phyloP scores from a whole-genome alignment of 2,329 filamentous ascomycete species.

The Sporothrix brasiliensis region DNA sequence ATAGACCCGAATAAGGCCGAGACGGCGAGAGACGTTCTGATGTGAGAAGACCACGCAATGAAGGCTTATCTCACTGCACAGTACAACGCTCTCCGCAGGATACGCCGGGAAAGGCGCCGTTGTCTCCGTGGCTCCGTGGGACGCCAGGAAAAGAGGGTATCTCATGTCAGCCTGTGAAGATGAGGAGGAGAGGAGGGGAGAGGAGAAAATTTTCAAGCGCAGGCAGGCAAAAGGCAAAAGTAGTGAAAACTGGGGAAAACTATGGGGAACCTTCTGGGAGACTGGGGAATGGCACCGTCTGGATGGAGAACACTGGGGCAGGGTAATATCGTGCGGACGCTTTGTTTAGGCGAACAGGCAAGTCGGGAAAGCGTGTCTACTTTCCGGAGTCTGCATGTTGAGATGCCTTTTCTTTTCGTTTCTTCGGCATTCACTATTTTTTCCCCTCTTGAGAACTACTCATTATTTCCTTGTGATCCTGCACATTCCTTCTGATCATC shows the following conservation, averaged over 20 bases:
- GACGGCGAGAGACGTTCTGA: background rate
- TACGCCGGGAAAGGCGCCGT: constrained; percentile 15
- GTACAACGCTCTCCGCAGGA: constrained; percentile 12
- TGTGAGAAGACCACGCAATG: background rate
- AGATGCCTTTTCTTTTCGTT: background rate
- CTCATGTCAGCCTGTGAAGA: background rate
- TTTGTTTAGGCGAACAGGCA: background rate
- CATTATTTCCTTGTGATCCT: background rate
- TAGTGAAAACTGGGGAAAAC: constrained; percentile 14
- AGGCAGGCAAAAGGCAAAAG: too few species aligned
- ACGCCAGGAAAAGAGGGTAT: too few species aligned
- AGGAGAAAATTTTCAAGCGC: background rate
- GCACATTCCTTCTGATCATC: background rate
- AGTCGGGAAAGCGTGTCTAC: background rate
- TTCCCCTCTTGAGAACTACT: too few species aligned
- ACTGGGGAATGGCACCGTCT: background rate
- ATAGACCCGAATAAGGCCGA: constrained; percentile 15
- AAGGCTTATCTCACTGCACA: background rate
- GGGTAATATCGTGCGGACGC: constrained; percentile 9
- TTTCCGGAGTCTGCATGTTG: too few species aligned
- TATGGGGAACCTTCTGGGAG: background rate
- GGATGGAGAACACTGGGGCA: constrained; percentile 15
- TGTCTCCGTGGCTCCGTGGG: background rate
- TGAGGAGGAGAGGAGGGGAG: background rate
- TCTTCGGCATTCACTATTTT: background rate